Conservation (phyloP, 2,329 filamentous ascomycete species). For the Diaporthe longicolla region DNA sequence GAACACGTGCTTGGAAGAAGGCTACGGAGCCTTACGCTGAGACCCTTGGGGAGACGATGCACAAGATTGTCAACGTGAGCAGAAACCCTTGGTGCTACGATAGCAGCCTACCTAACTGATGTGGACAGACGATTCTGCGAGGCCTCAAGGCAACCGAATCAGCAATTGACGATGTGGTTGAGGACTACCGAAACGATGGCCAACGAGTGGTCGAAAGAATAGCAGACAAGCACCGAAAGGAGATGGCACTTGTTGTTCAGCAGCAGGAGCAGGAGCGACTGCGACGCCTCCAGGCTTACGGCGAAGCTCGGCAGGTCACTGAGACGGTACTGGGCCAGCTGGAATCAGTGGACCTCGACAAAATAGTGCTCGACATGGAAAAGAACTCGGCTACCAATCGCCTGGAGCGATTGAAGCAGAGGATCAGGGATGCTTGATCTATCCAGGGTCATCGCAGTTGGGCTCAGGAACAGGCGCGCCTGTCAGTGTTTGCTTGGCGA, state of each 20-base stretch:
- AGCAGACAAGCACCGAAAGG: constrained; percentile 11
- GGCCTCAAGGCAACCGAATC: constrained; percentile 34
- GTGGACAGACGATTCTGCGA: constrained; percentile 34
- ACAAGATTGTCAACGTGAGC: constrained; percentile 40
- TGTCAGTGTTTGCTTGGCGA: not conserved
- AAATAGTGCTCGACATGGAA: not conserved
- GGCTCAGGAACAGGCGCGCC: not conserved
- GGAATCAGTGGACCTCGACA: constrained; percentile 6
- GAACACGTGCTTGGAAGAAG: not conserved
- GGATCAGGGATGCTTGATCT: not conserved
- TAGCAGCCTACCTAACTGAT: not conserved
- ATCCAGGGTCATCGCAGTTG: not conserved
- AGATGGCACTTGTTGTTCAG: constrained; percentile 12
- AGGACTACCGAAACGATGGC: constrained; percentile 31
- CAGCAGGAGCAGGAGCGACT: constrained; percentile 32
- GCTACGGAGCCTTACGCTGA: constrained; percentile 15
- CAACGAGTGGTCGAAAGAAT: constrained; percentile 26
- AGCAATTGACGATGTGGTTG: constrained; percentile 29
- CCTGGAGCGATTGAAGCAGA: constrained; percentile 11
- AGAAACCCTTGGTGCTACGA: no score
- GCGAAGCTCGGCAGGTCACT: not conserved
- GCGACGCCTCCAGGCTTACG: constrained; percentile 1
- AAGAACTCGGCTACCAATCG: not conserved
- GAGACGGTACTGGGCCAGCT: not conserved
- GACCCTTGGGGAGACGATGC: constrained; percentile 37